A percentile compares a stretch with the other conserved stretches of the same genome.
phyloP scores from a whole-genome alignment of 768 basidiomycete genomes.

The Phaffia tasmanica region DNA sequence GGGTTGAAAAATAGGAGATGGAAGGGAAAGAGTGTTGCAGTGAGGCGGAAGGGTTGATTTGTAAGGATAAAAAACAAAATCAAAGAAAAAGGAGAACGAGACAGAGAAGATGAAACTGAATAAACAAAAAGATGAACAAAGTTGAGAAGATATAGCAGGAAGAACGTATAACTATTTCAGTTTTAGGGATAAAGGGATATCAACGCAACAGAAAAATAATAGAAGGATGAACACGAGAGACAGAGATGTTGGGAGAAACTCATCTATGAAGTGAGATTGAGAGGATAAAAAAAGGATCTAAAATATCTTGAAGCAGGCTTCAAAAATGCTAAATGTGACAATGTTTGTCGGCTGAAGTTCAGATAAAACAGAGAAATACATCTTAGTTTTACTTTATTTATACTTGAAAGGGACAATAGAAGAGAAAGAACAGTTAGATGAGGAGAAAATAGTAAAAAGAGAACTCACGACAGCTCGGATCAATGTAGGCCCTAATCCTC shows the following conservation, averaged over 20 bases:
- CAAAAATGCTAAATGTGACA: no score
- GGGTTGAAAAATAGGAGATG: no score
- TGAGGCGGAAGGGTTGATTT: no score
- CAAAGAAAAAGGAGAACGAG: no score
- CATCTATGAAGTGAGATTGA: conserved; percentile 8
- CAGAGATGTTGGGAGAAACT: not conserved
- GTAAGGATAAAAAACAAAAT: no score
- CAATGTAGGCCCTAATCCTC: conserved; percentile 67
- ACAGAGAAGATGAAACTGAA: not conserved
- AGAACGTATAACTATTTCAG: not conserved
- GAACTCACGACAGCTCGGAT: conserved; percentile 50
- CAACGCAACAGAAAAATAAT: not conserved
- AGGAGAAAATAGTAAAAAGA: conserved; percentile 14
- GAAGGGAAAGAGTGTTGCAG: no score
- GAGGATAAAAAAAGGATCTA: conserved; percentile 1
- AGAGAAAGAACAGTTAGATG: not conserved
- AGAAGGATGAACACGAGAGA: not conserved
- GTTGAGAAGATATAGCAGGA: not conserved
- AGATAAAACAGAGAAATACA: no score
- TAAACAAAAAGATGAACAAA: not conserved
- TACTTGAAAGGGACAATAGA: not conserved
- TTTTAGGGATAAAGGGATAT: not conserved
- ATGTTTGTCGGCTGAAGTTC: no score
- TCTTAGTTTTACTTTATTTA: no score
- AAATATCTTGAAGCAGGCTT: no score